Evolutionary conservation across 208 protist genomes (phyloP), one percentile per base, ranked within the genome.

Genomic region (Spongospora subterranea): DNA sequence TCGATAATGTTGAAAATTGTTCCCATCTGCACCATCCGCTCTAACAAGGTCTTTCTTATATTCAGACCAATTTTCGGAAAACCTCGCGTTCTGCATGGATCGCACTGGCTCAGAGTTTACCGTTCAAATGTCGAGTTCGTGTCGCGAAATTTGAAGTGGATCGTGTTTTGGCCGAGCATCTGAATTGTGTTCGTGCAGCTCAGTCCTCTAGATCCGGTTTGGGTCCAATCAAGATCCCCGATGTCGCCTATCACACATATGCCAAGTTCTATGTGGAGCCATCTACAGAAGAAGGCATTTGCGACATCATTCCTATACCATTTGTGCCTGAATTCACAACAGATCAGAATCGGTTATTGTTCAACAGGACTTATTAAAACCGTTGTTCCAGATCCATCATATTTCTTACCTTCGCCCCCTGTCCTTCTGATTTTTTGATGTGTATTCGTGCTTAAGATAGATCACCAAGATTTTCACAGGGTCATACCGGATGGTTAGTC

Each of bases 191-290:
- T 6, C 71, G 71, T 43, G 17, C 6, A 20, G 71, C 40, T n/a
- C 71, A n/a, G n/a, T 6, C 40, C 6, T 6, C 24, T 29, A 6
- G 71, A 82, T 6, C 40, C 35, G 71, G 71, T 6, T 20, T 39
- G n/a, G 6, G 6, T 35, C 17, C 6, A 6, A 45, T 6, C 35
- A 82, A 82, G 40, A 13, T 43, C 35, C 35, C 71, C 35, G n/a
- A 35, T 35, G 71, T 82, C 35, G n/a, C 35, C 40, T 82, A 82
- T 43, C 71, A 82, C n/a, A 82, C 71, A 13, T 82, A 82, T 82
- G 71, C 71, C 17, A 82, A 82, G 35, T 82, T 40, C 71, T 82
- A 82, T 43, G 35, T 45, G 17, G 71, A 6, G 6, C 71, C 71
- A 17, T 39, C 17, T 35, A 6, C 35, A 6, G 71, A 82, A 6